phyloP scores from a whole-genome alignment of 2,329 filamentous ascomycete genomes.

The Alternaria ventricosa region DNA sequence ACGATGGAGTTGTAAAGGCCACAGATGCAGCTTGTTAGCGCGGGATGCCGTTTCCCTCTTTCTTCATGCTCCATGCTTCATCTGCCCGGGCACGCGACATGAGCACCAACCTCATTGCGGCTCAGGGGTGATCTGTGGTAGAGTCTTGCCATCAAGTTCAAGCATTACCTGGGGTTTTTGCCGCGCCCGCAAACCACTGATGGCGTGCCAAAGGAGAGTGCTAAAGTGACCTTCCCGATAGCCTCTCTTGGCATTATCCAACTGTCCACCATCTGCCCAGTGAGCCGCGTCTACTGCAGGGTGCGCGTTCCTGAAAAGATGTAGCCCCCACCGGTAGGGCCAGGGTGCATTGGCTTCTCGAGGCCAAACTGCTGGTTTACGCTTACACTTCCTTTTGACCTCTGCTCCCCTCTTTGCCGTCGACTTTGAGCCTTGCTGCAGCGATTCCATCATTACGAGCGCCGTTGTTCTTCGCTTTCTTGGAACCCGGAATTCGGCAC shows the following conservation, averaged over 20 bases:
- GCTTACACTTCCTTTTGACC: not conserved
- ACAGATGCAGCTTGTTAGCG: not conserved
- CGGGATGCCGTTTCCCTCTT: constrained; percentile 1
- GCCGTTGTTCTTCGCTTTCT: constrained; percentile 1
- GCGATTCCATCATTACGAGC: not conserved
- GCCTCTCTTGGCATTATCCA: constrained; percentile 11
- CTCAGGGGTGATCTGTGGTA: not conserved
- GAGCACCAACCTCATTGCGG: not conserved
- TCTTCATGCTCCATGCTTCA: not conserved
- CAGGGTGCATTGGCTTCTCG: constrained; percentile 10
- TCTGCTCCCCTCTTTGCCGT: not conserved
- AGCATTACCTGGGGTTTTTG: constrained; percentile 1
- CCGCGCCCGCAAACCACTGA: constrained; percentile 7
- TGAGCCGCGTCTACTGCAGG: constrained; percentile 19
- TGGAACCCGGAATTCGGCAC: not conserved
- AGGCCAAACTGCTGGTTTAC: constrained; percentile 11
- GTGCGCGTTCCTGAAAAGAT: constrained; percentile 23
- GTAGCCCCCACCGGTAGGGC: constrained; percentile 12
- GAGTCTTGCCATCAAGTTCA: not conserved
- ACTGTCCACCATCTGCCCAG: constrained; percentile 8
- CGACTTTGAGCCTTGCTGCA: not conserved
- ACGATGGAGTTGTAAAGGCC: not conserved
- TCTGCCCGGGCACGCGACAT: constrained; percentile 14
- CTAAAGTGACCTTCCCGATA: constrained; percentile 10
- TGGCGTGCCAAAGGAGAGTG: constrained; percentile 5